Conservation (phyloP, 108 stramenopile genomes). For the Fragilaria radians region DNA sequence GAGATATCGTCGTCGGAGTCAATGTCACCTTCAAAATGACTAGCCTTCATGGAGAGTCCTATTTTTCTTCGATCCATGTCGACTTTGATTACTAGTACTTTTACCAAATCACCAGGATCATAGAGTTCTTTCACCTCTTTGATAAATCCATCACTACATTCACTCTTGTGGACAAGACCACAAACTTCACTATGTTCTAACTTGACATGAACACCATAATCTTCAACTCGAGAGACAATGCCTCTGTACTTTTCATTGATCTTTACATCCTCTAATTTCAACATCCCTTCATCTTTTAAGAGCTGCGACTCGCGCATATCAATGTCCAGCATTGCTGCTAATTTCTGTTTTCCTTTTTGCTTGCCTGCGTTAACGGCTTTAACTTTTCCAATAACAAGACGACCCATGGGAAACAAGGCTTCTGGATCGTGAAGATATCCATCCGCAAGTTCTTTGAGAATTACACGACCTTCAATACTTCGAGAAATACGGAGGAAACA, state of each 20-base stretch:
- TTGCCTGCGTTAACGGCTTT: conserved; percentile 32
- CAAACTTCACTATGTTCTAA: conserved; percentile 80
- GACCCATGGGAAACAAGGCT: conserved; percentile 77
- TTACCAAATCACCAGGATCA: conserved; percentile 90
- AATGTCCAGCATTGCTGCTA: conserved; percentile 48
- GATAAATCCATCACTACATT: conserved; percentile 82
- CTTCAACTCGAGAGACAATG: conserved; percentile 75
- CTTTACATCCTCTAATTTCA: conserved; percentile 69
- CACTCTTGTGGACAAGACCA: conserved; percentile 87
- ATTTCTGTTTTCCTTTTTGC: conserved; percentile 12
- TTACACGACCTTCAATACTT: conserved; percentile 71
- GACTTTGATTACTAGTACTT: conserved; percentile 84
- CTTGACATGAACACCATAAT: conserved; percentile 90
- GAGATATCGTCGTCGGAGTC: conserved; percentile 47
- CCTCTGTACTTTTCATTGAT: conserved; percentile 78
- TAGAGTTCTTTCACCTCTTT: conserved; percentile 73
- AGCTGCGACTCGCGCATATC: conserved; percentile 76
- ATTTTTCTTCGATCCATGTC: conserved; percentile 55
- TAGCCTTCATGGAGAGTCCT: conserved; percentile 86
- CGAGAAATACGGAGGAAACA: conserved; percentile 88
- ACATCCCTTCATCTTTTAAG: conserved; percentile 42
- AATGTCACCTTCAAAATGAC: conserved; percentile 83
- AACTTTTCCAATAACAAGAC: conserved; percentile 88
- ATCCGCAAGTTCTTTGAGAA: conserved; percentile 88
- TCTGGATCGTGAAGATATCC: conserved; percentile 75